phyloP scores from a whole-genome alignment of 345 rosid genomes.

The Bruguiera sexangula region DNA sequence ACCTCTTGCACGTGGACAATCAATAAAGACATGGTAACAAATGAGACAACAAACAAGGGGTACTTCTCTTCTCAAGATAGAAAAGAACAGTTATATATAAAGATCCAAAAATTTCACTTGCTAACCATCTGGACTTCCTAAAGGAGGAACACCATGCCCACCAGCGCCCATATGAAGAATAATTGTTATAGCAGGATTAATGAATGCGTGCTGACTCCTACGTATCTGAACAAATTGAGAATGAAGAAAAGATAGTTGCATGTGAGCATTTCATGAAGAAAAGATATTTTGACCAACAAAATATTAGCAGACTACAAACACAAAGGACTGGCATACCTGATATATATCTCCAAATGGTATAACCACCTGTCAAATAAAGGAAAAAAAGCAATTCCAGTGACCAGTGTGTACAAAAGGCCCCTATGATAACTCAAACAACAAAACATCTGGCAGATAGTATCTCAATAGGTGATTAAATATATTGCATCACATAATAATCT shows the following conservation, averaged over 20 bases:
- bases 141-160: constrained; percentile 99
- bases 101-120: constrained; percentile 1
- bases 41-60: background rate
- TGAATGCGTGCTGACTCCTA: constrained; percentile 94
- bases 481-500: too few relatives aligned
- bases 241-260: background rate
- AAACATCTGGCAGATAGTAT: background rate
- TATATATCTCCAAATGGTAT: constrained; percentile 95
- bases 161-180: constrained; percentile 98
- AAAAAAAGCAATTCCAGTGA: background rate
- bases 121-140: constrained; percentile 98
- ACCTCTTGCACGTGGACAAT: constrained; percentile 1
- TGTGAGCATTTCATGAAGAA: constrained; percentile 15
- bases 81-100: background rate
- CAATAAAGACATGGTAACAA: background rate
- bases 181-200: constrained; percentile 93
- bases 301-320: constrained; percentile 8
- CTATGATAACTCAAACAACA: background rate
- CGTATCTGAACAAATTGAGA: constrained; percentile 55
- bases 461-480: too few relatives aligned
- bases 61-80: background rate
- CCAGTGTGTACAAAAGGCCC: background rate
- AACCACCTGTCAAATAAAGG: constrained; percentile 51
- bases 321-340: constrained; percentile 53
- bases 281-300: background rate